These are phyloP conservation scores for Leersia perrieri DNA, from an alignment of 176 grass and related monocot genomes.

Conservation along the genomic window DNA sequence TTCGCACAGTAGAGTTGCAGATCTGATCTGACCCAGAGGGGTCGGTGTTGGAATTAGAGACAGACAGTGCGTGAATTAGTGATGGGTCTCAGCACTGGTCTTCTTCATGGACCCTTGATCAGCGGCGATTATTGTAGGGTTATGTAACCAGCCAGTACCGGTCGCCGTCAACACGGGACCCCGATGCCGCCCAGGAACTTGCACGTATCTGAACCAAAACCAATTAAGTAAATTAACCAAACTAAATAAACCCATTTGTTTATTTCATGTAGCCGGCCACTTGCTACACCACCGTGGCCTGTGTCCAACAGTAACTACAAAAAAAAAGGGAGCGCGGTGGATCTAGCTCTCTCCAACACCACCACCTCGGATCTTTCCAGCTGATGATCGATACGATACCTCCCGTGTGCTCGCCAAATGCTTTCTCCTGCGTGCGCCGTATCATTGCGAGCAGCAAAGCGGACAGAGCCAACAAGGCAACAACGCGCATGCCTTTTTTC, in stretches of 20 bases:
- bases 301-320: neutral
- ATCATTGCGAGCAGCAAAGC: neutral
- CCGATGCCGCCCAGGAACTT: constrained; percentile 14
- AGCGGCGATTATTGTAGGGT: constrained; percentile 15
- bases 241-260: constrained; percentile 8
- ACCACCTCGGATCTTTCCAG: constrained; percentile 11
- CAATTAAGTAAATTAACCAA: neutral
- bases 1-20: neutral
- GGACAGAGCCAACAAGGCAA: neutral
- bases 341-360: neutral
- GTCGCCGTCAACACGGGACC: constrained; percentile 35
- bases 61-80: neutral
- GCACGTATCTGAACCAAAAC: constrained; percentile 13
- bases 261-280: constrained; percentile 26
- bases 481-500: no score
- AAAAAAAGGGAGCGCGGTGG: neutral
- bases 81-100: neutral
- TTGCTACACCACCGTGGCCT: constrained; percentile 13
- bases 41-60: neutral
- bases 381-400: constrained; percentile 8
- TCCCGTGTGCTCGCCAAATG: constrained; percentile 46
- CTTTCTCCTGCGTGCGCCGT: constrained; percentile 7
- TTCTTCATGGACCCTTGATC: constrained; percentile 12
- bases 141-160: neutral
- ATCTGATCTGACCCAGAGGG: constrained; percentile 1